Evolutionary conservation across 352 stramenopile genomes (phyloP).

Genomic region (Phytophthora syringae): DNA sequence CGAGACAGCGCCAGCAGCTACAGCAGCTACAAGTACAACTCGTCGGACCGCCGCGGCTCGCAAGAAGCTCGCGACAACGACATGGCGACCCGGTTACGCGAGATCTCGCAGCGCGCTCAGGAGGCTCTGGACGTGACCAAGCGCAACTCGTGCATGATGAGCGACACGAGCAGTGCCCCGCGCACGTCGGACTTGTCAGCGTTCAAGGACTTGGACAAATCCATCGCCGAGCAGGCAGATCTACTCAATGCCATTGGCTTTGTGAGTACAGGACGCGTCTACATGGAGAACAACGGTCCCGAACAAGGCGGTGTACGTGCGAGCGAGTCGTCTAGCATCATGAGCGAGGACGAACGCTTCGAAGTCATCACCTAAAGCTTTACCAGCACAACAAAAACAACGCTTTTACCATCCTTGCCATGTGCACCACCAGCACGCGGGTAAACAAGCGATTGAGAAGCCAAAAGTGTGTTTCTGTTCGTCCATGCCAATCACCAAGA

Average conservation of each 20-base stretch:
- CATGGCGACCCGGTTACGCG: conserved; percentile 58
- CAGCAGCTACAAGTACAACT: conserved; percentile 33
- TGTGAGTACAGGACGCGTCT: conserved; percentile 75
- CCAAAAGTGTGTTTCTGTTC: conserved; percentile 23
- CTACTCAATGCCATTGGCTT: conserved; percentile 79
- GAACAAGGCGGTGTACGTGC: conserved; percentile 65
- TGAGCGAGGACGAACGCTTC: conserved; percentile 65
- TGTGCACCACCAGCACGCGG: conserved; percentile 1
- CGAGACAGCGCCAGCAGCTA: conserved; percentile 33
- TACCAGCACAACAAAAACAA: no score
- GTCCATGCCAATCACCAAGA: neutral
- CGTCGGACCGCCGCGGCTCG: conserved; percentile 41
- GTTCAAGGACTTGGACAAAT: conserved; percentile 76
- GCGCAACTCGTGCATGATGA: conserved; percentile 82
- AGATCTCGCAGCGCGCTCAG: conserved; percentile 70
- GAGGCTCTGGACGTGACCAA: conserved; percentile 70
- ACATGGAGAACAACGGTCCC: conserved; percentile 68
- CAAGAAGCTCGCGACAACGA: conserved; percentile 56
- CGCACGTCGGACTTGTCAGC: conserved; percentile 65
- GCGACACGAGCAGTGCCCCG: conserved; percentile 71
- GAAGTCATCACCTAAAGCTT: conserved; percentile 69
- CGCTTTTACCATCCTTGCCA: no score
- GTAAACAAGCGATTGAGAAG: conserved; percentile 26
- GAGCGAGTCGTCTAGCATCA: conserved; percentile 60
- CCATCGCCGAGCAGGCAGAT: conserved; percentile 76